These are phyloP conservation scores for Sporothrix pseudoabietina DNA, from an alignment of 2,329 filamentous ascomycete species.

Conservation along the genomic window DNA sequence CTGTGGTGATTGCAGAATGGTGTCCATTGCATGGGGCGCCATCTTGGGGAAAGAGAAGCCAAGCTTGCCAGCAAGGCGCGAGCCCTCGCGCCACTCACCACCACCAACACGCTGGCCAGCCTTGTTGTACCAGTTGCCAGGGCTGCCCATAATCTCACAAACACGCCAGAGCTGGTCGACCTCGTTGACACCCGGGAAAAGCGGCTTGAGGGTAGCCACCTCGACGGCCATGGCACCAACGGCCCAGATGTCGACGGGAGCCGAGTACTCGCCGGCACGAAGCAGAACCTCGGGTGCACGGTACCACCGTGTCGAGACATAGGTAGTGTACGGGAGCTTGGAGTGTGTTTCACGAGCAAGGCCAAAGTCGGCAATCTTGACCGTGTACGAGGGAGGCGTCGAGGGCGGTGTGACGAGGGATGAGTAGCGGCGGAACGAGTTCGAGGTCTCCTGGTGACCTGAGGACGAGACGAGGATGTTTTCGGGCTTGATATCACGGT, in stretches of 20 bases:
- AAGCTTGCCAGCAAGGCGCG: slow-evolving; percentile 87
- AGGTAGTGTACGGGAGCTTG: slow-evolving; percentile 94
- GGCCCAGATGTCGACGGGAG: slow-evolving; percentile 97
- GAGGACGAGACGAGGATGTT: slow-evolving; percentile 97
- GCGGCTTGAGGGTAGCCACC: slow-evolving; percentile 90
- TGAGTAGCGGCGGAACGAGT: slow-evolving; percentile 90
- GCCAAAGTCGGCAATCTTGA: slow-evolving; percentile 98
- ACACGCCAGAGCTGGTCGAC: slow-evolving; percentile 99
- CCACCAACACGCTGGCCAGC: slow-evolving; percentile 82
- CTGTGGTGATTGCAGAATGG: slow-evolving; percentile 83
- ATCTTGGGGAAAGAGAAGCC: slow-evolving; percentile 99
- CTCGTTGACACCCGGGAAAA: slow-evolving; percentile 97
- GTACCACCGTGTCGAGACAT: slow-evolving; percentile 98
- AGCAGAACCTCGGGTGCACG: slow-evolving; percentile 92
- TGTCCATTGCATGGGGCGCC: slow-evolving; percentile 96
- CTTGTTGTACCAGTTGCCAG: slow-evolving; percentile 97
- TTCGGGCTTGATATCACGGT: slow-evolving; percentile 98
- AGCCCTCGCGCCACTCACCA: slow-evolving; percentile 96
- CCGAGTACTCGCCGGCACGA: slow-evolving; percentile 93
- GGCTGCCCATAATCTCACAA: slow-evolving; percentile 99
- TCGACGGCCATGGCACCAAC: slow-evolving; percentile 98
- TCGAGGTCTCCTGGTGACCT: slow-evolving; percentile 75
- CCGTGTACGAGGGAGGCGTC: slow-evolving; percentile 88
- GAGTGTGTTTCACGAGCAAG: slow-evolving; percentile 97
- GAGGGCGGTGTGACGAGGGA: slow-evolving; percentile 91